Percentiles rank a stretch among this genome's conserved stretches.
These are phyloP conservation scores for Penicillium waksmanii DNA, from an alignment of 495 filamentous ascomycete species.

Conservation along the genomic window DNA sequence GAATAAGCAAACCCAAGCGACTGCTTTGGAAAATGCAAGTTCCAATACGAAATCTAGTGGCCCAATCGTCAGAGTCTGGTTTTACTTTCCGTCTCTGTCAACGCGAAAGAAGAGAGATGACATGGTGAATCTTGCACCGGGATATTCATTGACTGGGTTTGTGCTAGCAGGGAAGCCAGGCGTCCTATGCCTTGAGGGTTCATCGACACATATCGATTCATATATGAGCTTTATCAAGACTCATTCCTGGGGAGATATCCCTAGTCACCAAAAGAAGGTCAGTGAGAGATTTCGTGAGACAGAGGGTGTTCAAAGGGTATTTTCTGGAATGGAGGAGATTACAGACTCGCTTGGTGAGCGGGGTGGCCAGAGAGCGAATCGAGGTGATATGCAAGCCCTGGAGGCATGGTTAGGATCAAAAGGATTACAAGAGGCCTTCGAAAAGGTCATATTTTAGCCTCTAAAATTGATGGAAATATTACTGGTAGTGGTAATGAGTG, in stretches of 20 bases:
- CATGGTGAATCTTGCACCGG: slow-evolving; percentile 41
- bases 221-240: slow-evolving; percentile 51
- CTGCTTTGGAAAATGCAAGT: slow-evolving; percentile 1
- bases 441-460: slow-evolving; percentile 41
- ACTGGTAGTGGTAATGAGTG: not conserved
- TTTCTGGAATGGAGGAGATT: slow-evolving; percentile 45
- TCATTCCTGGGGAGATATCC: slow-evolving; percentile 49
- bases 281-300: slow-evolving; percentile 45
- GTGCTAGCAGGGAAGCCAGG: slow-evolving; percentile 47
- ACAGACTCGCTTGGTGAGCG: slow-evolving; percentile 44
- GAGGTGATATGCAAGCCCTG: slow-evolving; percentile 51
- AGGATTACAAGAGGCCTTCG: slow-evolving; percentile 42
- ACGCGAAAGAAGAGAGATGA: slow-evolving; percentile 43
- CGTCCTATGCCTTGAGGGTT: slow-evolving; percentile 44
- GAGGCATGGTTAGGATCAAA: slow-evolving; percentile 38
- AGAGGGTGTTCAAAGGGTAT: slow-evolving; percentile 33
- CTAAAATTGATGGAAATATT: not conserved
- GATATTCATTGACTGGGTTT: slow-evolving; percentile 42
- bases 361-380: slow-evolving; percentile 44
- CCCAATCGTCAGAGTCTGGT: slow-evolving; percentile 43
- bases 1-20: slow-evolving; percentile 19
- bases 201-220: slow-evolving; percentile 36
- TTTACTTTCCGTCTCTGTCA: slow-evolving; percentile 47
- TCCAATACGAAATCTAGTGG: not conserved
- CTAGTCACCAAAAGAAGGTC: slow-evolving; percentile 48